phyloP scores from a whole-genome alignment of 371 early-diverging fungal species.

The Mortierella sp. region DNA sequence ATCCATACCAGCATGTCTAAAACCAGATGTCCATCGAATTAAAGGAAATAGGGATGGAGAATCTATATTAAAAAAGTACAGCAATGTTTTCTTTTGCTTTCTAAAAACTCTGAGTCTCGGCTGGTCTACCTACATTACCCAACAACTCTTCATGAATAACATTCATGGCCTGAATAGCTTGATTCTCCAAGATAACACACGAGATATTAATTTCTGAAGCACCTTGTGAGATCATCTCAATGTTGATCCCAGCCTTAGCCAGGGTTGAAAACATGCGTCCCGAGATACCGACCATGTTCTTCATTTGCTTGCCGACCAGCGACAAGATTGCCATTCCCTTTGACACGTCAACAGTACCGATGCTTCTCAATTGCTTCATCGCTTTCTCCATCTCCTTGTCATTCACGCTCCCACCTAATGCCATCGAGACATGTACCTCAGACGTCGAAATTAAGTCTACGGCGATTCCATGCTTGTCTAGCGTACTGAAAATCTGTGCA shows the following conservation, averaged over 20 bases:
- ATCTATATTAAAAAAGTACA: too few relatives aligned
- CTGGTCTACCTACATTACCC: slow-evolving; percentile 31
- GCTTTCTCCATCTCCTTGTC: slow-evolving; percentile 77
- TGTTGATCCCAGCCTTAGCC: slow-evolving; percentile 91
- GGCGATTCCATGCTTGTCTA: slow-evolving; percentile 90
- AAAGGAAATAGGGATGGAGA: too few relatives aligned
- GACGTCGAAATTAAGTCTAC: slow-evolving; percentile 97
- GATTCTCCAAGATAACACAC: slow-evolving; percentile 90
- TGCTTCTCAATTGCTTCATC: slow-evolving; percentile 73
- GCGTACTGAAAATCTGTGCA: slow-evolving; percentile 90
- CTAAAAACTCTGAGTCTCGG: neutral
- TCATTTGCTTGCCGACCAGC: slow-evolving; percentile 96
- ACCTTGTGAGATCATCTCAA: slow-evolving; percentile 99
- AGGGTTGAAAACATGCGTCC: slow-evolving; percentile 94
- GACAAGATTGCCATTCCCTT: slow-evolving; percentile 94
- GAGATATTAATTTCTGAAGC: slow-evolving; percentile 97
- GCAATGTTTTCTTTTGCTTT: too few relatives aligned
- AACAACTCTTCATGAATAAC: slow-evolving; percentile 89
- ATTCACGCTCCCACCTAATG: slow-evolving; percentile 77
- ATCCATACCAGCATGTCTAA: too few relatives aligned
- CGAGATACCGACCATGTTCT: slow-evolving; percentile 95
- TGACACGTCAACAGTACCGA: slow-evolving; percentile 82
- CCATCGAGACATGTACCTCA: slow-evolving; percentile 98
- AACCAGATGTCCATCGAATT: too few relatives aligned
- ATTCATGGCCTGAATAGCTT: slow-evolving; percentile 81